These are phyloP conservation scores for Cryptosporidium meleagridis DNA, from an alignment of 169 alveolate genomes.

Conservation along the genomic window DNA sequence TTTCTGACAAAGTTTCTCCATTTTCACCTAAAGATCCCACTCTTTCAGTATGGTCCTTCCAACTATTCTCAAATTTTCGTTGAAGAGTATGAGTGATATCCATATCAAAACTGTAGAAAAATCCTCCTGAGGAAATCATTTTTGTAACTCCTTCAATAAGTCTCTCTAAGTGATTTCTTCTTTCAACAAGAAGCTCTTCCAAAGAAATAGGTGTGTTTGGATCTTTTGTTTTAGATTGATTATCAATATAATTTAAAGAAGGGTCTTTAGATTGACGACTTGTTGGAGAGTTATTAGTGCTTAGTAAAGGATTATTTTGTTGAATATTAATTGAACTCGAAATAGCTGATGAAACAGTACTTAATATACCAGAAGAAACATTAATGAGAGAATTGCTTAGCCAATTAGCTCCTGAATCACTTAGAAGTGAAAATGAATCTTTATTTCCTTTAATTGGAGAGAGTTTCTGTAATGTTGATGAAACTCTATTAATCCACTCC, in stretches of 20 bases:
- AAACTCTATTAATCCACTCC: slow-evolving; percentile 56
- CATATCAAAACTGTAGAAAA: slow-evolving; percentile 60
- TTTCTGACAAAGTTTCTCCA: background rate
- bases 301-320: background rate
- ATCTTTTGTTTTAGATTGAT: background rate
- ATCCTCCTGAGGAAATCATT: slow-evolving; percentile 72
- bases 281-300: background rate
- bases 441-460: slow-evolving; percentile 45
- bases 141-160: slow-evolving; percentile 64
- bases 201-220: background rate
- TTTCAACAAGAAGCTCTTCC: slow-evolving; percentile 51
- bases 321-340: background rate
- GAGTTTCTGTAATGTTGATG: slow-evolving; percentile 34
- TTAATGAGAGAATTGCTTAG: slow-evolving; percentile 39
- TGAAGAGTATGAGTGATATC: slow-evolving; percentile 57
- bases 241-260: background rate
- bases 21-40: slow-evolving; percentile 34
- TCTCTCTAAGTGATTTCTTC: slow-evolving; percentile 9
- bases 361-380: slow-evolving; percentile 55
- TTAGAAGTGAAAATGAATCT: slow-evolving; percentile 38
- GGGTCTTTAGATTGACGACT: background rate
- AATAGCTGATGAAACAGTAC: slow-evolving; percentile 47
- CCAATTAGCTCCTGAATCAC: slow-evolving; percentile 58
- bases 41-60: slow-evolving; percentile 29
- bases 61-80: slow-evolving; percentile 31